A percentile compares a stretch with the other conserved stretches of the same genome.
phyloP scores from a whole-genome alignment of 371 early-diverging fungal genomes.

The Rhizopus sp. region DNA sequence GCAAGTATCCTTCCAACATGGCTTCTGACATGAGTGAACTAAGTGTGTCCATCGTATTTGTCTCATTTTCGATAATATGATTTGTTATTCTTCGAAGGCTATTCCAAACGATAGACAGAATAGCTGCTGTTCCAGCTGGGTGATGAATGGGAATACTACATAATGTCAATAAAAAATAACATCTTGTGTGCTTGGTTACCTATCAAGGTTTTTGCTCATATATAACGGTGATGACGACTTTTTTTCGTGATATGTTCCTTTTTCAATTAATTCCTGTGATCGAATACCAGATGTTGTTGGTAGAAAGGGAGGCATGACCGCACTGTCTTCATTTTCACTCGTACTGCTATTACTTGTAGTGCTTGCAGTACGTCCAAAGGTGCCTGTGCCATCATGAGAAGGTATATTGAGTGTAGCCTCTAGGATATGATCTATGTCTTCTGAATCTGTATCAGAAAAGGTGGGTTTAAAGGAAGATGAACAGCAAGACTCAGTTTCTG shows the following conservation, averaged over 20 bases:
- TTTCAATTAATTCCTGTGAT: constrained; percentile 21
- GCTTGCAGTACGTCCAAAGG: constrained; percentile 34
- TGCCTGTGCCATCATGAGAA: constrained; percentile 53
- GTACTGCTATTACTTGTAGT: background rate
- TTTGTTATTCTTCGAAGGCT: constrained; percentile 40
- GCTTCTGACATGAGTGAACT: constrained; percentile 46
- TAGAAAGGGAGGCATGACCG: constrained; percentile 13
- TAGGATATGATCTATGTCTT: constrained; percentile 5
- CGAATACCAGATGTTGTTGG: constrained; percentile 25
- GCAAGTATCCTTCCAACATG: constrained; percentile 45
- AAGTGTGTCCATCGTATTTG: constrained; percentile 42
- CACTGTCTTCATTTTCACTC: too few species aligned
- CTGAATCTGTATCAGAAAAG: constrained; percentile 8
- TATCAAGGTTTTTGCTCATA: constrained; percentile 28
- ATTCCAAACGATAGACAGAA: constrained; percentile 43
- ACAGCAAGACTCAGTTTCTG: constrained; percentile 39
- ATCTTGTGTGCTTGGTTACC: constrained; percentile 16
- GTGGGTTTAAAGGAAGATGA: constrained; percentile 22
- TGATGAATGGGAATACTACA: constrained; percentile 51
- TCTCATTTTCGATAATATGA: constrained; percentile 46
- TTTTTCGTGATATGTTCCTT: background rate
- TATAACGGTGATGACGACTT: too few species aligned
- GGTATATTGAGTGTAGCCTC: constrained; percentile 27
- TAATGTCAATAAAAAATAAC: background rate
- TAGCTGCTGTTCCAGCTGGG: constrained; percentile 40